Evolutionary conservation across 345 rosid genomes (phyloP), one percentile per base, ranked within the genome.

Genomic region (Hibiscus mutabilis): DNA sequence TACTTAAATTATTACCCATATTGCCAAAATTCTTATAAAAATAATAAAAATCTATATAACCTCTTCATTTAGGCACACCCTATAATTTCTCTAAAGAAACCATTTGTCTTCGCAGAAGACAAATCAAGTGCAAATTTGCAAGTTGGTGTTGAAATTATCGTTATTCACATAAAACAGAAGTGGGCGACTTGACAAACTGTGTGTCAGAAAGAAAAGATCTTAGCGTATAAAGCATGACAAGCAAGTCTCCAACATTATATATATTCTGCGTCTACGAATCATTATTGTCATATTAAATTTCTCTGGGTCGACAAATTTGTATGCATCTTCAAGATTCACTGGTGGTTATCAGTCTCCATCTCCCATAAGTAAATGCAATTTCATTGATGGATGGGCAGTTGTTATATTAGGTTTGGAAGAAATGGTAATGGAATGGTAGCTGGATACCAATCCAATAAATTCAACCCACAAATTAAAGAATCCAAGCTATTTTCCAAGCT

Each of bases 311-410:
- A 60, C 13, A 9, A 49, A 49, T n/a, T 33, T 33, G 42, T 61
- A 33, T 33, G 66, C 66, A n/a, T 6, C 5, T 61, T n/a, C 24
- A 33, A 35, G 27, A 62, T 35, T 62, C 67, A 35, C 4, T 18
- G 51, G 51, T 37, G n/a, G 68, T 63, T 63, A 63, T 63, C 68
- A 63, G 51, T 63, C 68, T 37, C 68, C 4, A 10, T 63, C 68
- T 19, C 5, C n/a, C 49, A 8, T 37, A 37, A 1, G 42, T 37
- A 37, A 8, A 7, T 19, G 11, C 19, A 15, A 63, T 63, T 18
- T 3, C 44, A 0, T n/a, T n/a, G n/a, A n/a, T n/a, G n/a, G n/a
- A n/a, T n/a, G n/a, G n/a, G n/a, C 27, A 25, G 8, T 18, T 10
- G 25, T 62, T 35, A 6, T n/a, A 1, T 15, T 3, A 18, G 47